Evolutionary conservation across 192 early-diverging fungal species (phyloP).

Genomic region (Coemansia sp.): DNA sequence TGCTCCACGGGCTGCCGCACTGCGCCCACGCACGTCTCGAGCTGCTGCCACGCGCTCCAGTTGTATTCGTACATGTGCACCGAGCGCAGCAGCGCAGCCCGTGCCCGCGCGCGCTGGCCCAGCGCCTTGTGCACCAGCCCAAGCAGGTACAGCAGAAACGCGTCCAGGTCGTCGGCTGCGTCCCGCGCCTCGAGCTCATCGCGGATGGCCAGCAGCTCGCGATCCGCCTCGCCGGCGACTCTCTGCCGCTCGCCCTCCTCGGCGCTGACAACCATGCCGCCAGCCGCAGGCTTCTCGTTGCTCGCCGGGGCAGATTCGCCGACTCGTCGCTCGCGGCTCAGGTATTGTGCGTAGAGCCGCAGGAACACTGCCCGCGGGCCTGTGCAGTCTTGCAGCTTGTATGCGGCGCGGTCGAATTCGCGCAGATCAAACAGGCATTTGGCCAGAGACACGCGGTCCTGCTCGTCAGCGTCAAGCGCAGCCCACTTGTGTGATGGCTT

Average conservation of each 20-base stretch:
- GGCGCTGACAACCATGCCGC: neutral
- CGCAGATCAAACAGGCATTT: slow-evolving; percentile 72
- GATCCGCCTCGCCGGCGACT: slow-evolving; percentile 7
- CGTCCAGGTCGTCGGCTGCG: slow-evolving; percentile 16
- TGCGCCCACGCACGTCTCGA: slow-evolving; percentile 56
- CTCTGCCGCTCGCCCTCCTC: slow-evolving; percentile 9
- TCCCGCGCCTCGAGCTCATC: slow-evolving; percentile 30
- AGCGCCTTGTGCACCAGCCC: slow-evolving; percentile 22
- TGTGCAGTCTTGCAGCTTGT: slow-evolving; percentile 49
- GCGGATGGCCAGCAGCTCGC: slow-evolving; percentile 29
- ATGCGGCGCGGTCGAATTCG: slow-evolving; percentile 66
- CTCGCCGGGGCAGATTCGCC: slow-evolving; percentile 10
- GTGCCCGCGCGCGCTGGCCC: slow-evolving; percentile 47
- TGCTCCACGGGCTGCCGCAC: slow-evolving; percentile 15
- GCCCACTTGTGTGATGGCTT: slow-evolving; percentile 7
- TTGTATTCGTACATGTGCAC: slow-evolving; percentile 74
- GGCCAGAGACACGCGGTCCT: slow-evolving; percentile 56
- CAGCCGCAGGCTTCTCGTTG: neutral
- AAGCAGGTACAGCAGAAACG: slow-evolving; percentile 42
- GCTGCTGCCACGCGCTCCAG: slow-evolving; percentile 90
- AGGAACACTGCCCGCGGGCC: slow-evolving; percentile 66
- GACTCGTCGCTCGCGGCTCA: slow-evolving; percentile 52
- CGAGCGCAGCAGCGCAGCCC: slow-evolving; percentile 60
- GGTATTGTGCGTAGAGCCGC: slow-evolving; percentile 73
- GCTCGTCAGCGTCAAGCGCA: slow-evolving; percentile 13